Conservation (phyloP, 1,139 yeast genomes). For the Arxiozyma slooffiae region DNA sequence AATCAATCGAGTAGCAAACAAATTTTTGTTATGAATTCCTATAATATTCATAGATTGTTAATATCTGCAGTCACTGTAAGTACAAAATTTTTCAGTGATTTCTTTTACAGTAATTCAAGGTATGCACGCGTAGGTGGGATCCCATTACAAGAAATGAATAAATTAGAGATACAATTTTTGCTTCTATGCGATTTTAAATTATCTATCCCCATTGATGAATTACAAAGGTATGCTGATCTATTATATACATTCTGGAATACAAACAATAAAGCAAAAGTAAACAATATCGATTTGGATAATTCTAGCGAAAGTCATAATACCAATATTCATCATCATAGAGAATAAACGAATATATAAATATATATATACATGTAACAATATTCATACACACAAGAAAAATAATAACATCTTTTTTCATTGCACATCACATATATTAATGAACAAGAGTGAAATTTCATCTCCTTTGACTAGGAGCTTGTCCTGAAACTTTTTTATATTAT, state of each 20-base stretch:
- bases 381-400: background rate
- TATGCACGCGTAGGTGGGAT: constrained; percentile 97
- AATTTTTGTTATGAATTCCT: constrained; percentile 88
- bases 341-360: no score
- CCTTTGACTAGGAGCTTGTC: no score
- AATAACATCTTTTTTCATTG: background rate
- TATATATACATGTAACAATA: background rate
- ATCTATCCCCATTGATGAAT: constrained; percentile 80
- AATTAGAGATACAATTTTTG: constrained; percentile 79
- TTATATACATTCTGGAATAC: constrained; percentile 51
- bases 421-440: background rate
- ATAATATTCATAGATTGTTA: constrained; percentile 83
- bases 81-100: constrained; percentile 88
- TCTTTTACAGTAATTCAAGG: constrained; percentile 87
- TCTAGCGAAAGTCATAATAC: background rate
- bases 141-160: constrained; percentile 86
- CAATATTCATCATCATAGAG: background rate
- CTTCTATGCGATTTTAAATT: constrained; percentile 74
- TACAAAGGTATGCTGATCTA: constrained; percentile 83
- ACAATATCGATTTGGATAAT: background rate
- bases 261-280: background rate
- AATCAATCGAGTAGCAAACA: constrained; percentile 4
- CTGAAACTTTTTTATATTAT: no score
- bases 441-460: background rate
- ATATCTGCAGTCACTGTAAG: constrained; percentile 94